phyloP scores from a whole-genome alignment of 129 eudicot genomes.

The Escallonia herrerae region DNA sequence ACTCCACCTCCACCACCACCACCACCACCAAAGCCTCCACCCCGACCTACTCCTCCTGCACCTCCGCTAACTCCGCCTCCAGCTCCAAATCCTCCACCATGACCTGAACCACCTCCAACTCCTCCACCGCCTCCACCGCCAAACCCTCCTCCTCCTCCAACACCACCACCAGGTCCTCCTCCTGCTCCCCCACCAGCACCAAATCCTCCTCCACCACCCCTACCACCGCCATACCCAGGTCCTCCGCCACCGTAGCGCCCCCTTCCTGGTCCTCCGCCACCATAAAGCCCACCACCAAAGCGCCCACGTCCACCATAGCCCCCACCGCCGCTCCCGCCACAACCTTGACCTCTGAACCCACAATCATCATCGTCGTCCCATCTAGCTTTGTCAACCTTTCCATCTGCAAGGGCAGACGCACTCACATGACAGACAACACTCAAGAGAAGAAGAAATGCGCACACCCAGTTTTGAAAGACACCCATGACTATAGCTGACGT shows the following conservation, averaged over 20 bases:
- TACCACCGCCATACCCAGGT: neutral
- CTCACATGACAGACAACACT: conserved; percentile 28
- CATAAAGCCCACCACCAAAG: neutral
- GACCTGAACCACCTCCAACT: conserved; percentile 8
- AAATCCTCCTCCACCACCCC: neutral
- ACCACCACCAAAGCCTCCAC: too few relatives aligned
- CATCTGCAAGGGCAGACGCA: conserved; percentile 17
- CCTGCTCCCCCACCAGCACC: conserved; percentile 13
- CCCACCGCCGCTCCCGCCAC: neutral
- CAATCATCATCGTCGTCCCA: conserved; percentile 8
- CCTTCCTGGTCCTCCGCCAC: neutral
- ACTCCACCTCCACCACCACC: conserved; percentile 14
- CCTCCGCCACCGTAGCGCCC: conserved; percentile 5
- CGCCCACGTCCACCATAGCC: neutral
- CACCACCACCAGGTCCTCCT: conserved; percentile 7
- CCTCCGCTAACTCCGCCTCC: conserved; percentile 19
- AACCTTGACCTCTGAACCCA: conserved; percentile 1
- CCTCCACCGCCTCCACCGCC: conserved; percentile 11
- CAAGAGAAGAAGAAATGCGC: conserved; percentile 13
- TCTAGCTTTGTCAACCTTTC: conserved; percentile 13
- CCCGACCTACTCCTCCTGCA: conserved; percentile 13
- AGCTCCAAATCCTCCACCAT: conserved; percentile 19
- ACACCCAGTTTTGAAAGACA: conserved; percentile 27
- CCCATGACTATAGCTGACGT: conserved; percentile 12
- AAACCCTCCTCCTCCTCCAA: conserved; percentile 3